These are phyloP conservation scores for Microdochium bolleyi DNA, from an alignment of 2,329 filamentous ascomycete genomes.

Conservation along the genomic window DNA sequence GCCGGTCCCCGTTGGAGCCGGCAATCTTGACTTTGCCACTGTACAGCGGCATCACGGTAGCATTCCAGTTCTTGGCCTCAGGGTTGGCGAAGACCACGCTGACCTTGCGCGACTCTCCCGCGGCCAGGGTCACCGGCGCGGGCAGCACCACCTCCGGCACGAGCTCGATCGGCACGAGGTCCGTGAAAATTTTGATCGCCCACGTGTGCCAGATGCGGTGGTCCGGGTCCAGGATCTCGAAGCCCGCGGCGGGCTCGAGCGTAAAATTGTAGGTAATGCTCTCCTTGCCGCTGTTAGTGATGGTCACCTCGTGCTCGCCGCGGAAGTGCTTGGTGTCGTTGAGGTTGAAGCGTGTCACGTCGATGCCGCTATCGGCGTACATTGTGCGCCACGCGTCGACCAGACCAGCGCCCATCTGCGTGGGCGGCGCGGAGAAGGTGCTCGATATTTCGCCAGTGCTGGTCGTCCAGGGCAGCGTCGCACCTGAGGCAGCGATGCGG, in stretches of 20 bases:
- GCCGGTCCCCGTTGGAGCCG: conserved; percentile 28
- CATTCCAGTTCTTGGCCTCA: conserved; percentile 7
- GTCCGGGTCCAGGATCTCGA: conserved; percentile 19
- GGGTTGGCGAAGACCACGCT: conserved; percentile 17
- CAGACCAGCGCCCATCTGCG: conserved; percentile 14
- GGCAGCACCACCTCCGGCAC: conserved; percentile 2
- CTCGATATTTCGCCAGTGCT: conserved; percentile 1
- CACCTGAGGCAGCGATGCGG: conserved; percentile 13
- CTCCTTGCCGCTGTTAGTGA: conserved; percentile 34
- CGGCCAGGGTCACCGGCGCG: conserved; percentile 11
- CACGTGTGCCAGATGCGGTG: conserved; percentile 1
- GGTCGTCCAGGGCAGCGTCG: conserved; percentile 8
- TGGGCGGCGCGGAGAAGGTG: background rate
- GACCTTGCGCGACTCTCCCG: conserved; percentile 15
- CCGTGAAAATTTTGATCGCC: conserved; percentile 1
- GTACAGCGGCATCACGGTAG: conserved; percentile 29
- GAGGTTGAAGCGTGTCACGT: conserved; percentile 24
- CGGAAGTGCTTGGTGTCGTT: conserved; percentile 29
- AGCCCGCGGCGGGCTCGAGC: conserved; percentile 31
- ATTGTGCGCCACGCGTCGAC: conserved; percentile 26
- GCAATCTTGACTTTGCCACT: conserved; percentile 33
- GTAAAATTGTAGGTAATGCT: conserved; percentile 30
- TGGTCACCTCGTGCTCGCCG: conserved; percentile 19
- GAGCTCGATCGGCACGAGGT: conserved; percentile 5
- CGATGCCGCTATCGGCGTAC: conserved; percentile 21